These are phyloP conservation scores for Hemileccinum impolitum DNA, from an alignment of 768 basidiomycete genomes.

Conservation along the genomic window DNA sequence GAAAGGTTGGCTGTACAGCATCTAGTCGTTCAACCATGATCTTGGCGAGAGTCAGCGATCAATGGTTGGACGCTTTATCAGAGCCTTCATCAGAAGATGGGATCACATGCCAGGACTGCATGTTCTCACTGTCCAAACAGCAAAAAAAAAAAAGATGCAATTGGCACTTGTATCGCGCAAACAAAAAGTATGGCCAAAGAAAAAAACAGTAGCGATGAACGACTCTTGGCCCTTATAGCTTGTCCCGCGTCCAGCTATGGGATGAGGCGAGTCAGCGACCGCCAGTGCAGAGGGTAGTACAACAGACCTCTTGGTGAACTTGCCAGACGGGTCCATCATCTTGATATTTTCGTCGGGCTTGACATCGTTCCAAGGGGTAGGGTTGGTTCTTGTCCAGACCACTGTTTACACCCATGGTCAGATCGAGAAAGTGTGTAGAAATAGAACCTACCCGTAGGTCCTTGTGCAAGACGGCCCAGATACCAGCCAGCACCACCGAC, in stretches of 20 bases:
- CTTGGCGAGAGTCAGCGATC: not conserved
- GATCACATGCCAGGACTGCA: slow-evolving; percentile 5
- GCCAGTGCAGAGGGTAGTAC: not conserved
- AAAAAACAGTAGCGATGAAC: too few species aligned
- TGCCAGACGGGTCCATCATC: slow-evolving; percentile 64
- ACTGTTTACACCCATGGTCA: slow-evolving; percentile 31
- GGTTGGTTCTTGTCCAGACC: slow-evolving; percentile 68
- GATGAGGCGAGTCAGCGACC: slow-evolving; percentile 3
- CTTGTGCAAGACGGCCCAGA: slow-evolving; percentile 56
- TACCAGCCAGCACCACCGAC: slow-evolving; percentile 66
- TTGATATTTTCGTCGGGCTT: slow-evolving; percentile 74
- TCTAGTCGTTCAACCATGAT: slow-evolving; percentile 42
- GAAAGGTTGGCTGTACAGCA: slow-evolving; percentile 38
- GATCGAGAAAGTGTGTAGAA: not conserved
- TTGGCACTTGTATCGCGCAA: slow-evolving; percentile 22
- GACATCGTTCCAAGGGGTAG: slow-evolving; percentile 85
- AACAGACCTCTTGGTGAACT: slow-evolving; percentile 62
- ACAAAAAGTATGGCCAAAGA: slow-evolving; percentile 1
- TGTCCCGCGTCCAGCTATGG: slow-evolving; percentile 72
- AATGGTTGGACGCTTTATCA: too few species aligned
- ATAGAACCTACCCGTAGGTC: slow-evolving; percentile 45
- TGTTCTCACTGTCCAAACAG: slow-evolving; percentile 1
- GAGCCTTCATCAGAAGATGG: not conserved
- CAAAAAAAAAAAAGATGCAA: slow-evolving; percentile 3
- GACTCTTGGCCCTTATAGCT: slow-evolving; percentile 42